These are phyloP conservation scores for Xylaria curta DNA, from an alignment of 495 filamentous ascomycete genomes.

Conservation along the genomic window DNA sequence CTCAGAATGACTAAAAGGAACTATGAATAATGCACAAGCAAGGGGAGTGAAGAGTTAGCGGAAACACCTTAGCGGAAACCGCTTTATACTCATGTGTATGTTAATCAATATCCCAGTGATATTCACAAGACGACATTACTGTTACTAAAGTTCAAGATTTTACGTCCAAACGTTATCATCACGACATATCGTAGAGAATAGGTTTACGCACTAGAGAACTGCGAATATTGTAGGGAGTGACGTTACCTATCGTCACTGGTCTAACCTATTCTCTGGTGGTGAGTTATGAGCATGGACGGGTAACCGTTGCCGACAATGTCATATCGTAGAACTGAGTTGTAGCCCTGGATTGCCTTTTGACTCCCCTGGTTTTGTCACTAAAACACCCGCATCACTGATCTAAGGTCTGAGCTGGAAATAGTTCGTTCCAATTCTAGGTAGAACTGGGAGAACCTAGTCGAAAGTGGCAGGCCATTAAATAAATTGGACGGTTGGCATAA, in stretches of 20 bases:
- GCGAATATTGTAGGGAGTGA: neutral
- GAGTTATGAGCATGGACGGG: neutral
- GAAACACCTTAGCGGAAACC: neutral
- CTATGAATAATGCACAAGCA: neutral
- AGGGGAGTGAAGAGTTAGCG: neutral
- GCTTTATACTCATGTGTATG: neutral
- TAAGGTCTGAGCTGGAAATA: slow-evolving; percentile 27
- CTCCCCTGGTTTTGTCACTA: slow-evolving; percentile 39
- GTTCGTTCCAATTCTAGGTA: slow-evolving; percentile 34
- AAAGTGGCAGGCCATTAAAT: neutral
- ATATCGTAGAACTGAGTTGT: slow-evolving; percentile 30
- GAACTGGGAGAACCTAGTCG: neutral
- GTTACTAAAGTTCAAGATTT: neutral
- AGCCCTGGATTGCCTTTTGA: slow-evolving; percentile 36
- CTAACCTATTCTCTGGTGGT: neutral
- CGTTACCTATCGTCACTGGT: neutral
- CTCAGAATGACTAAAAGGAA: neutral
- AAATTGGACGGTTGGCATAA: slow-evolving; percentile 13
- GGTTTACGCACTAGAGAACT: neutral
- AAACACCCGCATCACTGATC: slow-evolving; percentile 41
- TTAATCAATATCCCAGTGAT: neutral
- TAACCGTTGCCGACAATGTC: neutral
- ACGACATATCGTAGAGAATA: neutral
- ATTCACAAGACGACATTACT: neutral
- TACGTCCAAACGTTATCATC: neutral